Evolutionary conservation across 495 filamentous ascomycete species (phyloP).

Genomic region (Xylaria longipes): DNA sequence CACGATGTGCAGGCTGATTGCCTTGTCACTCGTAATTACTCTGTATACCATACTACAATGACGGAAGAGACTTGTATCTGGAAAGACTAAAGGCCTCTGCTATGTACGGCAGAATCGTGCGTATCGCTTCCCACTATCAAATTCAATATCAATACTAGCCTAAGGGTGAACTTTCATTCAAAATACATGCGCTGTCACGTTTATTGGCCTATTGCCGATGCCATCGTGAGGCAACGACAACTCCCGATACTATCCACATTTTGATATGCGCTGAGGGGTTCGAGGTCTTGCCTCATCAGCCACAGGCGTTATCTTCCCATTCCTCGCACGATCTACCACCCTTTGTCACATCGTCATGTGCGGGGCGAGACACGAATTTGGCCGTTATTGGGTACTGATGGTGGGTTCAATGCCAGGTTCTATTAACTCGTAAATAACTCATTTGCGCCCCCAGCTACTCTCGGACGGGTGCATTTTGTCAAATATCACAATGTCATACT

Average conservation of each 20-base stretch:
- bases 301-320: conserved; percentile 8
- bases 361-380: not conserved
- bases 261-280: not conserved
- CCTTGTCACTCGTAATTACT: not conserved
- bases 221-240: not conserved
- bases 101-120: not conserved
- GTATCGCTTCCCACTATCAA: not conserved
- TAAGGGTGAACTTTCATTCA: not conserved
- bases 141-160: not conserved
- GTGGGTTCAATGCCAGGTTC: not conserved
- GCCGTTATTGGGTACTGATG: not conserved
- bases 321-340: conserved; percentile 6
- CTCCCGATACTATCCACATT: not conserved
- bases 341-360: not conserved
- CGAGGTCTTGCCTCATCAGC: not conserved
- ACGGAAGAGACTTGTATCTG: not conserved
- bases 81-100: not conserved
- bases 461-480: conserved; percentile 17
- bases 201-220: not conserved
- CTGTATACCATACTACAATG: not conserved
- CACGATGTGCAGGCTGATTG: not conserved
- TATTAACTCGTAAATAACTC: conserved; percentile 5
- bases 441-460: not conserved
- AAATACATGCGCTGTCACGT: not conserved
- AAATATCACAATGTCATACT: conserved; percentile 21